These are phyloP conservation scores for Kwoniella newhampshirensis DNA, from an alignment of 768 basidiomycete genomes.

Conservation along the genomic window DNA sequence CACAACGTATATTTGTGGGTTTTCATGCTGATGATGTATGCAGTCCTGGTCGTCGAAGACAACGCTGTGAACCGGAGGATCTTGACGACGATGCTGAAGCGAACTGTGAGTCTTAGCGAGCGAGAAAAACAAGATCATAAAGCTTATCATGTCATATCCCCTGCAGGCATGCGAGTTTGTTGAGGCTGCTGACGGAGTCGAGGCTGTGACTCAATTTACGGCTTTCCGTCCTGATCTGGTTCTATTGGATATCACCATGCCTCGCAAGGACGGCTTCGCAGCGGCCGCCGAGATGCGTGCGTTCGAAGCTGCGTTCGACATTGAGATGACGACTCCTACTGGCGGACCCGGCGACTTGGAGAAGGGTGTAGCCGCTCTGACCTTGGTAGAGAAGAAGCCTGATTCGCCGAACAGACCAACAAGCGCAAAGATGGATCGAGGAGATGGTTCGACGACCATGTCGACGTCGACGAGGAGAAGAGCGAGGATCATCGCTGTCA, in stretches of 20 bases:
- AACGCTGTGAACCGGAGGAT: conserved; percentile 45
- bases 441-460: not conserved
- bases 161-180: conserved; percentile 29
- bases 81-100: conserved; percentile 37
- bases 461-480: not conserved
- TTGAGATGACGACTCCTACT: not conserved
- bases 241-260: conserved; percentile 51
- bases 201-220: conserved; percentile 39
- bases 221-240: conserved; percentile 39
- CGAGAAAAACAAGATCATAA: not conserved
- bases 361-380: too few relatives aligned
- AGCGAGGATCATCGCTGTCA: conserved; percentile 47
- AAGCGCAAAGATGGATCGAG: not conserved
- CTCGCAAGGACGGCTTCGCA: conserved; percentile 49
- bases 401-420: conserved; percentile 5
- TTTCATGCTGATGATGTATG: not conserved
- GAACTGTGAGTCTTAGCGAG: conserved; percentile 22
- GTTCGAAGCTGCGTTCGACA: conserved; percentile 29
- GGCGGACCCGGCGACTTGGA: not conserved
- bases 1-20: too few relatives aligned
- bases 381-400: too few relatives aligned
- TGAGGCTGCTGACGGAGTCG: conserved; percentile 48
- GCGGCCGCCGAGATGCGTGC: conserved; percentile 43
- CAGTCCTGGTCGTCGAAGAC: conserved; percentile 52
- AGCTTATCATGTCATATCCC: not conserved